phyloP scores from a whole-genome alignment of 305 asterid genomes.

The Fraxinus ornus region DNA sequence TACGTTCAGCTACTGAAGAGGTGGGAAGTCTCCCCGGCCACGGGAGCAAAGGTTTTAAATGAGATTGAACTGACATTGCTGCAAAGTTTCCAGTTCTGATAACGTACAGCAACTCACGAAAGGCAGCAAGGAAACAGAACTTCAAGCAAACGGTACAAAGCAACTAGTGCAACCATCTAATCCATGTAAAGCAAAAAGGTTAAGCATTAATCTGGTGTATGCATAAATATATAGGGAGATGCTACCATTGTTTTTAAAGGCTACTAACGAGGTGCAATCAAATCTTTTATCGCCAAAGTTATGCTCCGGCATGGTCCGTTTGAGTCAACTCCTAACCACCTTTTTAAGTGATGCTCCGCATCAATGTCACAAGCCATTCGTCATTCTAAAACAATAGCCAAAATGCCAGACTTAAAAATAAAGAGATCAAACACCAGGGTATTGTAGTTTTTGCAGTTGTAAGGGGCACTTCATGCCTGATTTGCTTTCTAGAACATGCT shows the following conservation, averaged over 20 bases:
- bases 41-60: neutral
- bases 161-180: too few species aligned
- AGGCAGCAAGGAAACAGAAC: neutral
- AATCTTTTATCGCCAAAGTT: neutral
- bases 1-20: neutral
- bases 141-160: neutral
- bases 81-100: neutral
- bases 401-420: neutral
- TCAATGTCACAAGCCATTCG: neutral
- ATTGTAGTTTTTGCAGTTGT: neutral
- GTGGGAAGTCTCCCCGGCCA: neutral
- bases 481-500: neutral
- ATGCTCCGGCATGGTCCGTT: neutral
- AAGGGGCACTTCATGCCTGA: neutral
- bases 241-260: neutral
- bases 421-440: neutral
- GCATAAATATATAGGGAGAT: neutral
- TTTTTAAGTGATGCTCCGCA: neutral
- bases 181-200: too few species aligned
- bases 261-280: neutral
- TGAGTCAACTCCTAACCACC: neutral
- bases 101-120: neutral
- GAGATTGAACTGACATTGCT: neutral
- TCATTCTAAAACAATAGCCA: neutral
- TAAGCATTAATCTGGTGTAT: neutral